Percentiles rank a stretch among this genome's conserved stretches.
These are phyloP conservation scores for Priceomyces haplophilus DNA, from an alignment of 805 yeast species.

Conservation along the genomic window DNA sequence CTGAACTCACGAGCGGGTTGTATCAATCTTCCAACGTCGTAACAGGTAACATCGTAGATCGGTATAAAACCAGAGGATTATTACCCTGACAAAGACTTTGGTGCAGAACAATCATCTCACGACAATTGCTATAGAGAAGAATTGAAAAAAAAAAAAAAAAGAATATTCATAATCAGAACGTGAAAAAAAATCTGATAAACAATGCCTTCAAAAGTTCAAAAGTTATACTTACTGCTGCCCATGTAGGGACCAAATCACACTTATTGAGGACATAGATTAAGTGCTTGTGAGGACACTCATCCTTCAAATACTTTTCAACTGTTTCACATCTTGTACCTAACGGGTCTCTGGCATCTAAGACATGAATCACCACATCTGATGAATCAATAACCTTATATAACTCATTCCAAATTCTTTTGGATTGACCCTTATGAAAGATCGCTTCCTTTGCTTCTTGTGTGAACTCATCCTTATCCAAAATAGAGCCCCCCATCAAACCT, in stretches of 20 bases:
- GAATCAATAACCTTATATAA: conserved; percentile 95
- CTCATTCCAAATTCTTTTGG: conserved; percentile 98
- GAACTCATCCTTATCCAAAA: conserved; percentile 69
- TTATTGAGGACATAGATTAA: conserved; percentile 90
- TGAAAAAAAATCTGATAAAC: conserved; percentile 1
- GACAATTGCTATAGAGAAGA: conserved; percentile 2
- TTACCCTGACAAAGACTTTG: conserved; percentile 87
- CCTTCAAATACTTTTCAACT: conserved; percentile 87
- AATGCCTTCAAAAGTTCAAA: conserved; percentile 3
- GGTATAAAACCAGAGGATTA: conserved; percentile 33
- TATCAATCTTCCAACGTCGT: conserved; percentile 92
- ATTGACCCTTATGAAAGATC: conserved; percentile 94
- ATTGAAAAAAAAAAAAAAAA: conserved; percentile 7
- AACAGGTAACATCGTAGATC: conserved; percentile 72
- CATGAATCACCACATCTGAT: conserved; percentile 95
- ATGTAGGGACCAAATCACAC: conserved; percentile 97
- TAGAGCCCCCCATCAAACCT: conserved; percentile 73
- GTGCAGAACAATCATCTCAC: conserved; percentile 27
- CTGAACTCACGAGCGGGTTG: conserved; percentile 51
- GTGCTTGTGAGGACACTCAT: conserved; percentile 96
- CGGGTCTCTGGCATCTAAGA: conserved; percentile 96
- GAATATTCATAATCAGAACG: conserved; percentile 3
- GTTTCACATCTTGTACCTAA: conserved; percentile 91
- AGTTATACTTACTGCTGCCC: conserved; percentile 94
- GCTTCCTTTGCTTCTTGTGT: conserved; percentile 91